These are phyloP conservation scores for Eruca vesicaria DNA, from an alignment of 441 rosid species.

Conservation along the genomic window DNA sequence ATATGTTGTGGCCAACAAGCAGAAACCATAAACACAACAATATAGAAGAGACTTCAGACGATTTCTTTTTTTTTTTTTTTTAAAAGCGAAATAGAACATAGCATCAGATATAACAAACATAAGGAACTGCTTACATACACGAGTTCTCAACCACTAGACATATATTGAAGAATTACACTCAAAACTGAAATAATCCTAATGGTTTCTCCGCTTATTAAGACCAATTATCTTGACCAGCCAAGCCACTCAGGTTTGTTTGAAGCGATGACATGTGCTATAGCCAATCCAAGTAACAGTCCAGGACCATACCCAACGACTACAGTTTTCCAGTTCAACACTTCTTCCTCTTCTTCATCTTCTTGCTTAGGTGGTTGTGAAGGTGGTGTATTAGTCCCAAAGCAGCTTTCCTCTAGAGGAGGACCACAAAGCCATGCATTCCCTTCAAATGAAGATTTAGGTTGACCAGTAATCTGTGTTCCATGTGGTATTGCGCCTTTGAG, in stretches of 20 bases:
- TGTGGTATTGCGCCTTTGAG: conserved; percentile 8
- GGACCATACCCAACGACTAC: background rate
- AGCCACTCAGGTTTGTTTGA: background rate
- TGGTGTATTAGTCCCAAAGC: background rate
- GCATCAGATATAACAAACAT: background rate
- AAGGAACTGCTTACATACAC: background rate
- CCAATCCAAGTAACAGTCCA: conserved; percentile 17
- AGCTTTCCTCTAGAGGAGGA: conserved; percentile 2
- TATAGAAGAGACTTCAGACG: too few relatives aligned
- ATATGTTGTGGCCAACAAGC: too few relatives aligned
- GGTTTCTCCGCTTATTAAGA: background rate
- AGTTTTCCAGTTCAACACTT: conserved; percentile 5
- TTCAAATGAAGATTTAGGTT: background rate
- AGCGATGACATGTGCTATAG: background rate
- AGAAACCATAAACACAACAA: too few relatives aligned
- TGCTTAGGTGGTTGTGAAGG: background rate
- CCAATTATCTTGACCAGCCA: background rate
- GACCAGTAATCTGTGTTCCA: conserved; percentile 12
- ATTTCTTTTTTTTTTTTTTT: too few relatives aligned
- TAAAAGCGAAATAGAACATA: background rate
- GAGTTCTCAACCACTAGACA: background rate
- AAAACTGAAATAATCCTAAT: too few relatives aligned
- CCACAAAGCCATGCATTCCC: conserved; percentile 17
- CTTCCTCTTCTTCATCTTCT: background rate
- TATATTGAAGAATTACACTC: background rate